Conservation (phyloP, 768 basidiomycete species). For the Panellus pusillus region DNA sequence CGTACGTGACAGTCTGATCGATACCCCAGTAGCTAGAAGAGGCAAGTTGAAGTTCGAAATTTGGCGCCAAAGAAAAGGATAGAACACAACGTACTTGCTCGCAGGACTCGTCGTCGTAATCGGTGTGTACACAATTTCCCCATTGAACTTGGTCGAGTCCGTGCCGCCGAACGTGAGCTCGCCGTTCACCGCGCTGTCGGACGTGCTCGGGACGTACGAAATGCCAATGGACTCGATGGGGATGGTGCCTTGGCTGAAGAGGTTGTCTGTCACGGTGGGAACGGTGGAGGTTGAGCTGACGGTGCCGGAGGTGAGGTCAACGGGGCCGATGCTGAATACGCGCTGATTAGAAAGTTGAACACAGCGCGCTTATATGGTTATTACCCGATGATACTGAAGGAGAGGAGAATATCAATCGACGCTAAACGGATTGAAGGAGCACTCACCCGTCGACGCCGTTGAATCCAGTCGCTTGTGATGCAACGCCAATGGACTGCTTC, state of each 20-base stretch:
- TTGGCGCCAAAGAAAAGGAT: no score
- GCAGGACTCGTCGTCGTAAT: slow-evolving; percentile 50
- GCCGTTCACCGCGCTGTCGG: slow-evolving; percentile 40
- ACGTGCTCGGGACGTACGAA: slow-evolving; percentile 50
- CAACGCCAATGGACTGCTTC: slow-evolving; percentile 50
- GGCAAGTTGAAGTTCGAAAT: no score
- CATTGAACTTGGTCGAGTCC: slow-evolving; percentile 46
- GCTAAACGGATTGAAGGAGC: background rate
- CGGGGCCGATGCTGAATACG: slow-evolving; percentile 50
- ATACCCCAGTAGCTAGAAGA: slow-evolving; percentile 58
- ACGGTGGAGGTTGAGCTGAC: slow-evolving; percentile 38
- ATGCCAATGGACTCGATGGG: slow-evolving; percentile 47
- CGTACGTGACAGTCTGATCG: slow-evolving; percentile 40
- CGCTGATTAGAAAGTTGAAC: background rate
- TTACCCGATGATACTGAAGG: no score
- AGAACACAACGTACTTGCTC: no score
- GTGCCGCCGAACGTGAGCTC: slow-evolving; percentile 56
- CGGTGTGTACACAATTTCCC: slow-evolving; percentile 36
- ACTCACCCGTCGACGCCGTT: slow-evolving; percentile 46
- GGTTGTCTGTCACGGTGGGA: slow-evolving; percentile 61
- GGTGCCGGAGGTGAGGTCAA: slow-evolving; percentile 47
- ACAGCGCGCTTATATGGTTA: no score
- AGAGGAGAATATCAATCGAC: background rate
- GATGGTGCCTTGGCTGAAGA: slow-evolving; percentile 49
- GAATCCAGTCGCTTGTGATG: slow-evolving; percentile 43